Conservation (phyloP, 2,329 filamentous ascomycete genomes). For the Claviceps capensis region DNA sequence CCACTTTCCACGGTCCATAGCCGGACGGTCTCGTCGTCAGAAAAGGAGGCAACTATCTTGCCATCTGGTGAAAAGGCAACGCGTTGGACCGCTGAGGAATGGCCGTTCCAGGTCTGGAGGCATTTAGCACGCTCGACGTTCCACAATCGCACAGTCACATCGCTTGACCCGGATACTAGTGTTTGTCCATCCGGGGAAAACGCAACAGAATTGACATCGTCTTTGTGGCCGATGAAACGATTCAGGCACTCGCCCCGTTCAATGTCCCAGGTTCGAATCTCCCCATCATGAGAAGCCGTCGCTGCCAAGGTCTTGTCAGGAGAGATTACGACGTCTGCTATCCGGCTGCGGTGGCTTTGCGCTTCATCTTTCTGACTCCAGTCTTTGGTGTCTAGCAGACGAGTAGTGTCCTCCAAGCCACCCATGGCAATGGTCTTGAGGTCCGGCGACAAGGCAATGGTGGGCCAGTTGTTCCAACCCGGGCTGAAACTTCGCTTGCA, state of each 20-base stretch:
- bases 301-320: constrained; percentile 5
- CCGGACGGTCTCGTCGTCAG: constrained; percentile 7
- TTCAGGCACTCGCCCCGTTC: constrained; percentile 5
- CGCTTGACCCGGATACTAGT: constrained; percentile 5
- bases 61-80: constrained; percentile 11
- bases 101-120: constrained; percentile 11
- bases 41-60: constrained; percentile 10
- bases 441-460: constrained; percentile 7
- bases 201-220: constrained; percentile 3
- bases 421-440: constrained; percentile 7
- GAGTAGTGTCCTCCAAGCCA: constrained; percentile 6
- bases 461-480: constrained; percentile 8
- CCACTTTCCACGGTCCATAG: constrained; percentile 8
- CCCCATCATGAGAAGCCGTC: constrained; percentile 6
- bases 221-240: constrained; percentile 3
- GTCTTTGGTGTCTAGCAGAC: constrained; percentile 6
- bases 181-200: constrained; percentile 5
- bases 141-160: constrained; percentile 6
- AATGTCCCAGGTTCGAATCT: constrained; percentile 7
- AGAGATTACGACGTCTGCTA: constrained; percentile 6
- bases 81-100: constrained; percentile 3
- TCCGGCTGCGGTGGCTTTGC: constrained; percentile 6
- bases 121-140: constrained; percentile 1
- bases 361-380: constrained; percentile 4
- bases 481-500: constrained; percentile 6